Evolutionary conservation across 1,139 yeast species (phyloP), one percentile per base, ranked within the genome.

Genomic region (Sugiyamaella paludigena): DNA sequence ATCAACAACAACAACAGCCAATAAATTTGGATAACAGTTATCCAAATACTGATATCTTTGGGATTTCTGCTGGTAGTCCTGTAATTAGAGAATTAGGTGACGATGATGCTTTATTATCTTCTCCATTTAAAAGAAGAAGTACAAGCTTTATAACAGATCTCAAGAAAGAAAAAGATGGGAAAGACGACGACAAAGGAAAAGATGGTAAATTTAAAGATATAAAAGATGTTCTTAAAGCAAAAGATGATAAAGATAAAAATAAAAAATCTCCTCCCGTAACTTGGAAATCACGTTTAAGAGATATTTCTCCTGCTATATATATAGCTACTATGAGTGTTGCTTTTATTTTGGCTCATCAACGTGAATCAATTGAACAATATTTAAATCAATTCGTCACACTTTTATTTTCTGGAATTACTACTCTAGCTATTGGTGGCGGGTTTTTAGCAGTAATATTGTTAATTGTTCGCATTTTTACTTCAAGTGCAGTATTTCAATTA

Each of bases 321-420:
- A 41, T 58, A n/a, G 58, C 61, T 12, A 44, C 55, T 8, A 53
- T 58, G 40, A 44, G 54, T 26, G 49, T 54, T n/a, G 61, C 61
- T 16, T 45, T 58, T 34, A 40, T 58, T 33, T 48, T 58, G 16
- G 57, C 51, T n/a, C 60, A 55, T 32, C 60, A 57, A 46, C 51
- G 52, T 11, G 60, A 56, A 10, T 41, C 48, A 38, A 55, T 58
- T 32, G 59, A 58, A 39, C 53, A 45, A 13, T 54, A 55, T 37
- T 49, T 58, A 13, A 58, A 55, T 27, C 55, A 54, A 27, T 50
- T 57, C 5, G 47, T 58, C 27, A 53, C 50, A 7, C 36, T 56
- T 9, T 33, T 58, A 15, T 57, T 58, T 41, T 54, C 51, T n/a
- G 49, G 51, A 40, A 46, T 58, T 39, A 52, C 56, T 19, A 48